Evolutionary conservation across 768 basidiomycete genomes (phyloP), one percentile per base, ranked within the genome.

Genomic region (Porphyrellus cyaneotinctus): DNA sequence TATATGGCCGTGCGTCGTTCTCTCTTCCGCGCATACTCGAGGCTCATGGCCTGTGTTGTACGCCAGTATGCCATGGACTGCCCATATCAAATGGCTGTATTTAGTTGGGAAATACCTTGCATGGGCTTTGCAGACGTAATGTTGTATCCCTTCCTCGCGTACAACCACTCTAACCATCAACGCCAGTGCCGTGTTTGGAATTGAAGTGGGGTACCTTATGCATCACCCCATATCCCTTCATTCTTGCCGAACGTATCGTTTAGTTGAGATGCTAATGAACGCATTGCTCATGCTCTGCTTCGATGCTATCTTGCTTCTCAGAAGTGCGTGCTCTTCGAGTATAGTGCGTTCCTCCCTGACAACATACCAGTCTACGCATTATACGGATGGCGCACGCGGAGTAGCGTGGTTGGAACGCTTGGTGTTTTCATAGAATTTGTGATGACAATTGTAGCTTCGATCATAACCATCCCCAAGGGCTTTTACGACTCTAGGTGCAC

Each of bases 71-170:
- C 38, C 66, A 9, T 8, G 7, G 4, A 47, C 8, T 10, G 55
- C 62, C 2, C 43, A 47, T 24, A 28, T 62, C 37, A 68, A 68
- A 42, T 68, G 64, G 66, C 10, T 68, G n/a, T 67, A 60, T 42
- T 22, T 68, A 17, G 57, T 66, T 42, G 53, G 52, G 5, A 68
- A 53, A 47, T 68, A 62, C 18, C 47, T 55, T 30, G 54, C 48
- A 6, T 12, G 68, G 12, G n/a, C 12, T 3, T 1, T 51, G 4
- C 66, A 64, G 31, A 58, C 52, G 66, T 64, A 36, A 53, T 14
- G 42, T 9, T 18, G 14, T 1, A 9, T 43, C 15, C 17, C 14
- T 43, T 41, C 18, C 5, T 13, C 8, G 17, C 26, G 1, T 6
- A 8, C 13, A 37, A 18, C 14, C 18, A 8, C 24, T 3, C 35